Evolutionary conservation across 371 early-diverging fungal genomes (phyloP).

Genomic region (Lichtheimia corymbifera): DNA sequence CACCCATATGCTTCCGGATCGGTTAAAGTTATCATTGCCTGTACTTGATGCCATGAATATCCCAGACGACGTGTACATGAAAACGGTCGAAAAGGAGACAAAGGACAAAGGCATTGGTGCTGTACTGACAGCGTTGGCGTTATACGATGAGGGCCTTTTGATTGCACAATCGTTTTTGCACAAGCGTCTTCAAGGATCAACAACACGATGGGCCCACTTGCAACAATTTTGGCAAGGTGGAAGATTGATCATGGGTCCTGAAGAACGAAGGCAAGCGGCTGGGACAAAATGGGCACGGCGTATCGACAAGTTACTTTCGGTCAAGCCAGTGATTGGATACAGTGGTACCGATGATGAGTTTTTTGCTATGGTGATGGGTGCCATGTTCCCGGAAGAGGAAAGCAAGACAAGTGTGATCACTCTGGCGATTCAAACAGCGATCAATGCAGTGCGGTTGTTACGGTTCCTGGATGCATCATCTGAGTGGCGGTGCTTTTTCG

Average conservation of each 20-base stretch:
- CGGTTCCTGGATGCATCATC: constrained; percentile 15
- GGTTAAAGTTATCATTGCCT: constrained; percentile 8
- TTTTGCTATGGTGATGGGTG: constrained; percentile 8
- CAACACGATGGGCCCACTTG: neutral
- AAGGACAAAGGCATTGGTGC: constrained; percentile 4
- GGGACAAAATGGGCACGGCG: constrained; percentile 22
- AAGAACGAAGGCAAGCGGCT: neutral
- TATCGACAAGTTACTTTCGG: constrained; percentile 20
- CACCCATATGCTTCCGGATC: constrained; percentile 3
- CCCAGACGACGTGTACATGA: neutral
- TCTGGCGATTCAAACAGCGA: constrained; percentile 19
- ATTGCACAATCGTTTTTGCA: constrained; percentile 8
- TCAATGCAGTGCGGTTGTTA: constrained; percentile 22
- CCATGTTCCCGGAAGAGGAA: constrained; percentile 3
- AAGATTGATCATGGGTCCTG: neutral
- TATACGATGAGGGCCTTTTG: constrained; percentile 10
- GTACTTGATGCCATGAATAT: constrained; percentile 2
- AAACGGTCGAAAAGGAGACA: neutral
- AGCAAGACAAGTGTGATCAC: constrained; percentile 10
- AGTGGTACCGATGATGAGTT: constrained; percentile 30
- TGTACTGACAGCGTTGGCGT: constrained; percentile 6
- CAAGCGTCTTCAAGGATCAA: neutral
- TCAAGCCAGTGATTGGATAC: constrained; percentile 21
- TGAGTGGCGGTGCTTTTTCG: constrained; percentile 25
- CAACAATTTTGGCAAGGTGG: constrained; percentile 10